A percentile compares a stretch with the other conserved stretches of the same genome.
These are phyloP conservation scores for Penicillium sp. DNA, from an alignment of 2,329 filamentous ascomycete genomes.

Conservation along the genomic window DNA sequence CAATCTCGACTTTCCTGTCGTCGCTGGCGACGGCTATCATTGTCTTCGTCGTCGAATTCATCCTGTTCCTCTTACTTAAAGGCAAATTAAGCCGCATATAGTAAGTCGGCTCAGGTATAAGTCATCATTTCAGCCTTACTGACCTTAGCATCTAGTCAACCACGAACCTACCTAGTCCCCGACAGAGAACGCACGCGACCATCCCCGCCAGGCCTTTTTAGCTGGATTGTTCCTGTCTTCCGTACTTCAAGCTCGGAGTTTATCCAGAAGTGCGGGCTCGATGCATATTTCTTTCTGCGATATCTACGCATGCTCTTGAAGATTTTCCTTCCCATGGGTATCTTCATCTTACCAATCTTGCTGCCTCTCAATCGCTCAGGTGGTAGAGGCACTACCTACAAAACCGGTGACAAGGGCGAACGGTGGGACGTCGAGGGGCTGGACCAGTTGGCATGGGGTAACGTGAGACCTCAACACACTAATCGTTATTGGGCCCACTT, in stretches of 20 bases:
- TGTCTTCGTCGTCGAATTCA: slow-evolving; percentile 64
- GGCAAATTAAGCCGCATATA: slow-evolving; percentile 82
- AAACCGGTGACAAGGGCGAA: slow-evolving; percentile 39
- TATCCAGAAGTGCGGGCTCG: slow-evolving; percentile 92
- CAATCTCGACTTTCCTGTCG: slow-evolving; percentile 60
- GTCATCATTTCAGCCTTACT: slow-evolving; percentile 3
- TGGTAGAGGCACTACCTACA: slow-evolving; percentile 63
- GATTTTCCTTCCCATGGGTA: slow-evolving; percentile 83
- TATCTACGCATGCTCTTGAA: slow-evolving; percentile 84
- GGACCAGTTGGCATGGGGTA: slow-evolving; percentile 84
- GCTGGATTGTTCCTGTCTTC: slow-evolving; percentile 61
- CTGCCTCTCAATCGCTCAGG: slow-evolving; percentile 80
- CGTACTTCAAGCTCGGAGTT: slow-evolving; percentile 76
- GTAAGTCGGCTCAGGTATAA: slow-evolving; percentile 50
- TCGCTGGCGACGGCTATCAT: slow-evolving; percentile 64
- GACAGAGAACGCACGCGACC: slow-evolving; percentile 80
- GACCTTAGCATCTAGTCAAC: slow-evolving; percentile 58
- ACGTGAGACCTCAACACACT: slow-evolving; percentile 68
- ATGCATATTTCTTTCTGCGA: slow-evolving; percentile 96
- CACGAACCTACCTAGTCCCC: slow-evolving; percentile 82
- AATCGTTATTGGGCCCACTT: slow-evolving; percentile 82
- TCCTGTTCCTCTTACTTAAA: slow-evolving; percentile 74
- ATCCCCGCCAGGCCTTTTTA: slow-evolving; percentile 61
- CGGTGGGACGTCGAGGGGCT: slow-evolving; percentile 64
- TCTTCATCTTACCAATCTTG: slow-evolving; percentile 79